phyloP scores from a whole-genome alignment of 306 rosid species.

The Vigna unguiculata region DNA sequence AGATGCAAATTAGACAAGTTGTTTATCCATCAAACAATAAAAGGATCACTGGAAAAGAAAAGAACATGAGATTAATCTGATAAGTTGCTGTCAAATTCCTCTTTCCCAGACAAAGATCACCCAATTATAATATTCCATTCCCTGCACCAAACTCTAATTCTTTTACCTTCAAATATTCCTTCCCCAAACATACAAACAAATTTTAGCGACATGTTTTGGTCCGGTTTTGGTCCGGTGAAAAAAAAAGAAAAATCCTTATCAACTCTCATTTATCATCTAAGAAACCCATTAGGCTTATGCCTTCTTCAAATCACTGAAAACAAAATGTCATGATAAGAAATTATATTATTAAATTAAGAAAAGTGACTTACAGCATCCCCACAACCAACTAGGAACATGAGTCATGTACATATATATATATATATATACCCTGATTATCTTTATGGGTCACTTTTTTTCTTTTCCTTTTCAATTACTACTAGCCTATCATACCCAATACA shows the following conservation, averaged over 20 bases:
- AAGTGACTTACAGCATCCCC: slow-evolving; percentile 51
- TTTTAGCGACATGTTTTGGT: not conserved
- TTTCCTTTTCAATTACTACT: slow-evolving; percentile 48
- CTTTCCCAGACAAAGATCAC: slow-evolving; percentile 37
- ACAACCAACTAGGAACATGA: slow-evolving; percentile 52
- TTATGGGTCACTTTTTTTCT: slow-evolving; percentile 36
- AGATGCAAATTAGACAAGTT: slow-evolving; percentile 43
- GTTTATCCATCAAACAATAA: not conserved
- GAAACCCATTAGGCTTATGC: too few species aligned
- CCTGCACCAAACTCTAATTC: slow-evolving; percentile 38
- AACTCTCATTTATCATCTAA: too few species aligned
- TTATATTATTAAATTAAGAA: slow-evolving; percentile 51
- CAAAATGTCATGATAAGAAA: not conserved
- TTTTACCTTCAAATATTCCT: slow-evolving; percentile 1
- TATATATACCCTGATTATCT: slow-evolving; percentile 52
- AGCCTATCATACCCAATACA: slow-evolving; percentile 50
- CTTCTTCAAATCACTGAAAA: too few species aligned
- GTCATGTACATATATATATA: slow-evolving; percentile 72
- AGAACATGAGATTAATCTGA: slow-evolving; percentile 36
- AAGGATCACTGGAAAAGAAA: slow-evolving; percentile 51
- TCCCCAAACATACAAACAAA: not conserved
- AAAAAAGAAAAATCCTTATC: too few species aligned
- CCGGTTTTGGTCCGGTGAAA: too few species aligned
- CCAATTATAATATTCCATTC: not conserved
- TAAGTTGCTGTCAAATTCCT: slow-evolving; percentile 50